These are phyloP conservation scores for Curvularia hawaiiensis DNA, from an alignment of 2,329 filamentous ascomycete species.

Conservation along the genomic window DNA sequence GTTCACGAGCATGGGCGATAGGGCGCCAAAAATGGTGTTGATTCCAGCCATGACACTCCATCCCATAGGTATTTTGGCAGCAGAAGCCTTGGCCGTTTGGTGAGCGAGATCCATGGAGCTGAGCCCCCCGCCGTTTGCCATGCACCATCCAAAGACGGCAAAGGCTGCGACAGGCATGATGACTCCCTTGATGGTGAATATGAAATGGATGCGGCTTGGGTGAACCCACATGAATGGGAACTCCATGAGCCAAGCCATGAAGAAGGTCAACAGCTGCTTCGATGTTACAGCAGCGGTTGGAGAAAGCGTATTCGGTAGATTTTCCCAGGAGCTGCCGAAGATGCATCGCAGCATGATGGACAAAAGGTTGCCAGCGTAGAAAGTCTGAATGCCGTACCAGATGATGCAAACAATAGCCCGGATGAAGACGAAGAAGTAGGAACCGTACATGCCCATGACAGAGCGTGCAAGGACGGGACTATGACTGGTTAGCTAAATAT, in stretches of 20 bases:
- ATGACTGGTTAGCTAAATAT: slow-evolving; percentile 4
- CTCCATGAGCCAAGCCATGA: slow-evolving; percentile 37
- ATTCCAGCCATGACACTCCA: slow-evolving; percentile 51
- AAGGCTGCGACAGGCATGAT: slow-evolving; percentile 43
- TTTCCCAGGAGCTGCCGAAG: slow-evolving; percentile 47
- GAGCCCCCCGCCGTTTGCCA: slow-evolving; percentile 41
- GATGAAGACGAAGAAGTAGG: slow-evolving; percentile 49
- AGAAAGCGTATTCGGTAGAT: slow-evolving; percentile 37
- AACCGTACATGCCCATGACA: slow-evolving; percentile 44
- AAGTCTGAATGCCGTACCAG: slow-evolving; percentile 45
- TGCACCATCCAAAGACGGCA: slow-evolving; percentile 46
- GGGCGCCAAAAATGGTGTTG: slow-evolving; percentile 50
- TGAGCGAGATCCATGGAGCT: slow-evolving; percentile 22
- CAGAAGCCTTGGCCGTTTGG: slow-evolving; percentile 6
- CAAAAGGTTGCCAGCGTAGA: slow-evolving; percentile 38
- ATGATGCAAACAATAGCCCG: slow-evolving; percentile 46
- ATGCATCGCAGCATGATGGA: slow-evolving; percentile 48
- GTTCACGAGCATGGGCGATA: slow-evolving; percentile 50
- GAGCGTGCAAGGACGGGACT: slow-evolving; percentile 25
- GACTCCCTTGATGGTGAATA: slow-evolving; percentile 36
- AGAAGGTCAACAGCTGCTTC: slow-evolving; percentile 42
- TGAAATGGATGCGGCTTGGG: slow-evolving; percentile 36
- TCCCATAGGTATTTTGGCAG: slow-evolving; percentile 23
- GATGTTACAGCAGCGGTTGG: slow-evolving; percentile 39
- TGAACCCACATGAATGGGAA: slow-evolving; percentile 44